phyloP scores from a whole-genome alignment of 306 rosid genomes.

The Oemleria cerasiformis region DNA sequence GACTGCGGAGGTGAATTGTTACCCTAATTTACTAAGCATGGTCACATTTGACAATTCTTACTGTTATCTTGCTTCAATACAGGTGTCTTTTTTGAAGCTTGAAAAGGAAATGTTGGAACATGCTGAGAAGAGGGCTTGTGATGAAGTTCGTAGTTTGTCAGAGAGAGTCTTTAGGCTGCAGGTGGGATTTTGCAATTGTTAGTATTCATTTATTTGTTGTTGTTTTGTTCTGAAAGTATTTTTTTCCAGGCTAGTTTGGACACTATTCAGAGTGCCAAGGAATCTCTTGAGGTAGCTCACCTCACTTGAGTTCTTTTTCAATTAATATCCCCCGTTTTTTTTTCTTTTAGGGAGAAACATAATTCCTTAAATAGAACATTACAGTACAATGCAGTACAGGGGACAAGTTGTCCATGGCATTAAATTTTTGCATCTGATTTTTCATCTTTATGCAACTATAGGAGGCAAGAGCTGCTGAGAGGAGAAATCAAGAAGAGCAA shows the following conservation, averaged over 20 bases:
- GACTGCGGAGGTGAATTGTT: constrained; percentile 66
- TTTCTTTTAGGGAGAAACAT: too few species aligned
- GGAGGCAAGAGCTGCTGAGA: constrained; percentile 91
- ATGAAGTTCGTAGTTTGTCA: constrained; percentile 75
- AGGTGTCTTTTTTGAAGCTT: constrained; percentile 67
- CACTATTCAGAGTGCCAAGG: constrained; percentile 78
- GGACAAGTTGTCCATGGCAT: neutral
- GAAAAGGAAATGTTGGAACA: constrained; percentile 77
- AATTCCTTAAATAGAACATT: too few species aligned
- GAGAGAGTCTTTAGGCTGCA: constrained; percentile 82
- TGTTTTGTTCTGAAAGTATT: constrained; percentile 32
- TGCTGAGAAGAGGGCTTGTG: constrained; percentile 91
- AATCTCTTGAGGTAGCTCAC: constrained; percentile 72
- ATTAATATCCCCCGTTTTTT: too few species aligned
- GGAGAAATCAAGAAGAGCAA: constrained; percentile 78
- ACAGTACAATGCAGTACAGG: too few species aligned
- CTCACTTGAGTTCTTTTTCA: neutral
- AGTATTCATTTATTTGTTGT: neutral
- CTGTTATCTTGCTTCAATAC: constrained; percentile 15
- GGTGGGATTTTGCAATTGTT: constrained; percentile 37
- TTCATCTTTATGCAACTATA: constrained; percentile 21
- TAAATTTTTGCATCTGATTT: neutral
- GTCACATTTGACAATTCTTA: constrained; percentile 10
- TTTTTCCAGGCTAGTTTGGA: constrained; percentile 71
- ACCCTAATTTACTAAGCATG: neutral